Percentiles rank a stretch among this genome's conserved stretches.
phyloP scores from a whole-genome alignment of 176 grass and related monocot species.

The Juncus effusus region DNA sequence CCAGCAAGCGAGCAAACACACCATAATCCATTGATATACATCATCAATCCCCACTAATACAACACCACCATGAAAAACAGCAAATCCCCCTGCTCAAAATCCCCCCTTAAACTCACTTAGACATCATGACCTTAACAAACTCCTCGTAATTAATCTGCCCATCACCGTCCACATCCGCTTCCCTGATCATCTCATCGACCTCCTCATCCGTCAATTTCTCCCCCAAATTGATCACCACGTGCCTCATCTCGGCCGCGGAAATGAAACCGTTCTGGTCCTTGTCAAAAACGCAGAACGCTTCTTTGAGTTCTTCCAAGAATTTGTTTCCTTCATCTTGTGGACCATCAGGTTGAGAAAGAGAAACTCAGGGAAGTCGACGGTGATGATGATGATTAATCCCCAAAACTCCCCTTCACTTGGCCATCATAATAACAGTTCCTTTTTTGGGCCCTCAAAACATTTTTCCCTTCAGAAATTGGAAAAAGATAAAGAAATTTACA shows the following conservation, averaged over 20 bases:
- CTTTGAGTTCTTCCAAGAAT: too few species aligned
- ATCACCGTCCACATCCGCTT: constrained; percentile 35
- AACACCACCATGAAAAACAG: constrained; percentile 7
- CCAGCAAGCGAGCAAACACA: neutral
- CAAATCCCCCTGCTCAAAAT: neutral
- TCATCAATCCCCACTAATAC: constrained; percentile 14
- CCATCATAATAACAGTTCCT: too few species aligned
- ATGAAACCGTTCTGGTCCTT: too few species aligned
- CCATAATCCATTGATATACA: constrained; percentile 24
- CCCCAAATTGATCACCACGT: constrained; percentile 37
- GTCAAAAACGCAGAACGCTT: too few species aligned
- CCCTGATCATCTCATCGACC: constrained; percentile 33
- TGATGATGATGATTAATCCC: neutral
- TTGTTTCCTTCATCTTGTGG: constrained; percentile 10
- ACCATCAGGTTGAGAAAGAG: constrained; percentile 37
- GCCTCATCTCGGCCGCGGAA: constrained; percentile 19
- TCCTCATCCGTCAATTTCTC: constrained; percentile 41
- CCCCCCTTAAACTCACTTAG: constrained; percentile 23
- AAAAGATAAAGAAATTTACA: too few species aligned
- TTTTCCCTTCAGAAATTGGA: too few species aligned
- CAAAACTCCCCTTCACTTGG: too few species aligned
- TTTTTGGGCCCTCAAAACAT: too few species aligned
- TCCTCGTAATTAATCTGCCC: neutral
- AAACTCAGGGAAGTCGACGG: constrained; percentile 30
- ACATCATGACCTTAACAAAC: constrained; percentile 1